phyloP scores from a whole-genome alignment of 768 basidiomycete genomes.

The Porpolomopsis calyptriformis region DNA sequence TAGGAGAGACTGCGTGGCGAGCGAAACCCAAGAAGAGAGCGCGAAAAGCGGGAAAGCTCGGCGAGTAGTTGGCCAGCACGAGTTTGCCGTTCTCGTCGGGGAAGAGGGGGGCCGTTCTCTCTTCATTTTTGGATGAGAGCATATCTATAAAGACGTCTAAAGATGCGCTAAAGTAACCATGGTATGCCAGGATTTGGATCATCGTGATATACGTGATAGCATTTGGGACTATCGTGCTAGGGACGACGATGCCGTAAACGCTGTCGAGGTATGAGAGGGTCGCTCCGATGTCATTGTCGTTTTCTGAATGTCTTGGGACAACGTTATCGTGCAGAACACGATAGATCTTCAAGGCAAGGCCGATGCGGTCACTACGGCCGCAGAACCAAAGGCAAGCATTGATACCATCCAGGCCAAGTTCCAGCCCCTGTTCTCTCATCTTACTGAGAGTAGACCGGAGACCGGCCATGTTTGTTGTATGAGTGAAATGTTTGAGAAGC shows the following conservation, averaged over 20 bases:
- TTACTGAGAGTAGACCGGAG: conserved; percentile 45
- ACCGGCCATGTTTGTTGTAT: conserved; percentile 35
- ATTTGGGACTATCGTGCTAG: conserved; percentile 41
- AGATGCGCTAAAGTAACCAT: conserved; percentile 49
- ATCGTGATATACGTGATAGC: conserved; percentile 55
- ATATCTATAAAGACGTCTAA: conserved; percentile 59
- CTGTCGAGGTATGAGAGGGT: conserved; percentile 28
- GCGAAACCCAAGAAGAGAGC: conserved; percentile 69
- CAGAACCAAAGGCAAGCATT: conserved; percentile 69
- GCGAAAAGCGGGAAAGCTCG: conserved; percentile 49
- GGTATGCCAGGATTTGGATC: conserved; percentile 62
- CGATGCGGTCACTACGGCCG: conserved; percentile 38
- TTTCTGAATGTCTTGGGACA: conserved; percentile 24
- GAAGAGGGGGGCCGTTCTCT: conserved; percentile 23
- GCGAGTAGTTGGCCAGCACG: conserved; percentile 24
- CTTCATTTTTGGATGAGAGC: conserved; percentile 36
- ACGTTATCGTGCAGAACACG: conserved; percentile 48
- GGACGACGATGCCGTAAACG: conserved; percentile 38
- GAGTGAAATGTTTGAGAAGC: conserved; percentile 45
- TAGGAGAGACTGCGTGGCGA: conserved; percentile 37
- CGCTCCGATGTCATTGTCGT: conserved; percentile 24
- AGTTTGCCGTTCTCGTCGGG: conserved; percentile 19
- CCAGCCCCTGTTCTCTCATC: conserved; percentile 40
- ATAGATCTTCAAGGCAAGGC: conserved; percentile 54
- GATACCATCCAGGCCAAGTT: conserved; percentile 52